Evolutionary conservation across 2,329 filamentous ascomycete genomes (phyloP).

Genomic region (Colletotrichum sp.): DNA sequence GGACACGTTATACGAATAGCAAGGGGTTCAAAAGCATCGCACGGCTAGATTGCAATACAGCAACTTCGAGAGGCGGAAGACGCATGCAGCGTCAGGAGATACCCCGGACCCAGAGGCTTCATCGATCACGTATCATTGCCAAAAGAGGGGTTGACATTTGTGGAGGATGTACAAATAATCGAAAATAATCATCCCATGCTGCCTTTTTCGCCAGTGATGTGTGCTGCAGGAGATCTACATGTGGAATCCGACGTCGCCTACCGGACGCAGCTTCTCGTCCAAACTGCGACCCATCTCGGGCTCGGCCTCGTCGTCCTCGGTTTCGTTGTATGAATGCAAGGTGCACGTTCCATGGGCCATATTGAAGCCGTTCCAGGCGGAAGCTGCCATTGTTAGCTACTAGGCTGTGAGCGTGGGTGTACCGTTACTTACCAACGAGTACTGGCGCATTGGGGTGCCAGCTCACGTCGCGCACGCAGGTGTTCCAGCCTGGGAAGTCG

Average conservation of each 20-base stretch:
- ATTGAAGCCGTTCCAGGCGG: conserved; percentile 81
- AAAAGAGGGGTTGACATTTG: conserved; percentile 16
- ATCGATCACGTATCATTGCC: conserved; percentile 21
- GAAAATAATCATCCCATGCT: conserved; percentile 15
- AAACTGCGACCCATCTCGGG: conserved; percentile 64
- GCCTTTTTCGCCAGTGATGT: background rate
- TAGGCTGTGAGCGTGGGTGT: background rate
- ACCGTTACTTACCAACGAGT: conserved; percentile 62
- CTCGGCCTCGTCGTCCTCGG: conserved; percentile 67
- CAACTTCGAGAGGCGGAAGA: background rate
- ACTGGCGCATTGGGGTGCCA: conserved; percentile 90
- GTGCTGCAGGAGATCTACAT: background rate
- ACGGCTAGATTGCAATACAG: background rate
- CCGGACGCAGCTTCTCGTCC: conserved; percentile 60
- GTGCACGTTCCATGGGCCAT: conserved; percentile 77
- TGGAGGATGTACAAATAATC: conserved; percentile 19
- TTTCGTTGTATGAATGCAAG: conserved; percentile 79
- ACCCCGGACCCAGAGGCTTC: conserved; percentile 15
- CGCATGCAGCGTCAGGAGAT: conserved; percentile 9
- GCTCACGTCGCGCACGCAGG: conserved; percentile 84
- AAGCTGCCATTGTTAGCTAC: conserved; percentile 57
- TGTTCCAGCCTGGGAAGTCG: conserved; percentile 68
- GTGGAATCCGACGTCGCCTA: background rate
- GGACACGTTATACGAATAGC: conserved; percentile 10
- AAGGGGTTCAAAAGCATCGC: conserved; percentile 9